Conservation (phyloP, 106 monocot species). For the Alisma plantagoaquatica region DNA sequence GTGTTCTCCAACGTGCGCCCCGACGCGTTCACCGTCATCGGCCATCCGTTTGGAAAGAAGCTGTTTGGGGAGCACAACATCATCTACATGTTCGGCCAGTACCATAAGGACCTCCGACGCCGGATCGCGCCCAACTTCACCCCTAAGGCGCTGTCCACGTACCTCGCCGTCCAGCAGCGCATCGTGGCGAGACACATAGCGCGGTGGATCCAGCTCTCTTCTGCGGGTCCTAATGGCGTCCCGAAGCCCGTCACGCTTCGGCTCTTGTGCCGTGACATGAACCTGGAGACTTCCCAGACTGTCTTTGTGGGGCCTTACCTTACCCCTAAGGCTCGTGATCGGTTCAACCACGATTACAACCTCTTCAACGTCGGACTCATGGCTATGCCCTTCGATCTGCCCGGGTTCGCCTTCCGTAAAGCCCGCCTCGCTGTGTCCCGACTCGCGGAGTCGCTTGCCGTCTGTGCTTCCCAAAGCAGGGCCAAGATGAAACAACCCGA, state of each 20-base stretch:
- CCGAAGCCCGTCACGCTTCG: conserved; percentile 35
- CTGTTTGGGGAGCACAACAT: conserved; percentile 97
- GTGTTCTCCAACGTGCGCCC: conserved; percentile 89
- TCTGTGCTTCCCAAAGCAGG: conserved; percentile 50
- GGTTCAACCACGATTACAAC: conserved; percentile 68
- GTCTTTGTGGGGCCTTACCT: conserved; percentile 81
- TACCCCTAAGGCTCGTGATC: conserved; percentile 14
- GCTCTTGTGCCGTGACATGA: conserved; percentile 69
- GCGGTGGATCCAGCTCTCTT: conserved; percentile 26
- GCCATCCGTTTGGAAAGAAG: conserved; percentile 88
- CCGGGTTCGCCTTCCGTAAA: conserved; percentile 77
- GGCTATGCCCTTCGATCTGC: conserved; percentile 73
- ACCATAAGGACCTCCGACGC: conserved; percentile 81
- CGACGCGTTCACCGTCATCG: conserved; percentile 91
- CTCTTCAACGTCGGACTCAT: conserved; percentile 93
- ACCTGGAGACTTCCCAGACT: conserved; percentile 88
- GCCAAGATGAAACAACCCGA: conserved; percentile 33
- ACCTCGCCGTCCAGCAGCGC: conserved; percentile 59
- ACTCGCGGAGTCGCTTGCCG: conserved; percentile 36
- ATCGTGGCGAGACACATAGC: conserved; percentile 55
- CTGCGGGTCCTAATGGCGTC: no score
- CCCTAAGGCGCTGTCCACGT: conserved; percentile 58
- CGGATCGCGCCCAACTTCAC: conserved; percentile 88
- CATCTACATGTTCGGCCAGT: conserved; percentile 89
- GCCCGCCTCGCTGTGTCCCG: conserved; percentile 56